These are phyloP conservation scores for Thymus quinquecostatus DNA, from an alignment of 257 asterid species.

Conservation along the genomic window DNA sequence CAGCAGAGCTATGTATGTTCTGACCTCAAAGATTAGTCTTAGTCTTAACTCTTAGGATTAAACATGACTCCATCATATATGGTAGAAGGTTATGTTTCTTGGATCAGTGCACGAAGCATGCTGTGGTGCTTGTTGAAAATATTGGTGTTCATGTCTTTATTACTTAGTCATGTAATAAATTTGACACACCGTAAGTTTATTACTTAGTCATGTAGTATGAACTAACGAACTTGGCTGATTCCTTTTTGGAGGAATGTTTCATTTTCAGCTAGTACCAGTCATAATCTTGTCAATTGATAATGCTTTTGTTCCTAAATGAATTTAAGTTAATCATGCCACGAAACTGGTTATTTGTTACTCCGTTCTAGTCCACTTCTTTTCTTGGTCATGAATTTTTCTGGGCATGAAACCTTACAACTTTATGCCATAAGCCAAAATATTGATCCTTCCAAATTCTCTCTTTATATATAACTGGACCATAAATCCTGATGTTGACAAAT, in stretches of 20 bases:
- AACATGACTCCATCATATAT: background rate
- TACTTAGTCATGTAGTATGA: conserved; percentile 1
- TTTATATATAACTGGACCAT: background rate
- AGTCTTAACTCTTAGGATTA: too few relatives aligned
- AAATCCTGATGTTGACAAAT: conserved; percentile 7
- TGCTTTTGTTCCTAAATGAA: background rate
- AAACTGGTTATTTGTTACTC: conserved; percentile 8
- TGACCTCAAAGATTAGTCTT: background rate
- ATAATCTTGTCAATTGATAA: background rate
- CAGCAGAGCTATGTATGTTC: background rate
- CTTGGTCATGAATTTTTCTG: background rate
- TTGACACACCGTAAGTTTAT: background rate
- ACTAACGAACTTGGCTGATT: background rate
- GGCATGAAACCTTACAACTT: background rate
- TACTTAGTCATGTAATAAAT: background rate
- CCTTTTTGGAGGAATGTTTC: conserved; percentile 19
- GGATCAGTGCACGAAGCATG: conserved; percentile 11
- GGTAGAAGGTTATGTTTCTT: background rate
- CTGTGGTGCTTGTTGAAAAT: background rate
- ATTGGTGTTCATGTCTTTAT: conserved; percentile 11
- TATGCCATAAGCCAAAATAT: background rate
- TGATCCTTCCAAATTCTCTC: conserved; percentile 8
- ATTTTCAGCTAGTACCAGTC: conserved; percentile 10
- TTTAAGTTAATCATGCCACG: background rate
- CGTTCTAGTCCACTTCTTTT: background rate